Base-by-base conservation (phyloP, 257 asterid species). In the Osmanthus fragrans region DNA sequence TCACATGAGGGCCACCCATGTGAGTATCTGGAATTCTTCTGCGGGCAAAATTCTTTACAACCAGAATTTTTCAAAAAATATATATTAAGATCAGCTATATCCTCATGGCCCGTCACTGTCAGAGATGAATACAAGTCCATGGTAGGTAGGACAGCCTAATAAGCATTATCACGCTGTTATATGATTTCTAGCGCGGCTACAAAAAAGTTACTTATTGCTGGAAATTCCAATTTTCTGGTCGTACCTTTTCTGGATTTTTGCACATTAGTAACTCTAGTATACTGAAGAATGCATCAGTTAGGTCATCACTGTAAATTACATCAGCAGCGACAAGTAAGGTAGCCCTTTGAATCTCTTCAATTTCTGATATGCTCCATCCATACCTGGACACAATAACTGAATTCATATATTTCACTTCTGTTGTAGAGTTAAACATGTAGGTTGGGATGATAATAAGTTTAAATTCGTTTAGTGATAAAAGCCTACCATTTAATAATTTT, bases 251-350 rank as follows among this genome's bases (percentile, higher is more conserved):
- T 0, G 87, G 86, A 77, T 72, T 45, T 77, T 78, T 70, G 19
- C 89, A 90, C 97, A 93, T 91, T 76, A 95, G 78, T 74, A 80
- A 82, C 87, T 79, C 83, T 71, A 89, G 54, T 32, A 83, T 78
- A 79, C 81, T 73, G 86, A 95, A 95, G 79, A 95, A 88, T 70
- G 97, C 96, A 82, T 90, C 91, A 12, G 99, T 93, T 71, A 95
- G 84, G 73, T 90, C 96, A 82, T 93, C 92, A 27, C 88, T 86
- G 76, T 95, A 95, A 76, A 95, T 95, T 21, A 95, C 97, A 86
- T 95, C 99, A 66, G 98, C 99, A 79, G 99, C 99, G 27, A 95
- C 84, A 83, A 95, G 84, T 86, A 95, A 74, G 73, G 97, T 79
- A 89, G 96, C 90, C 70, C 86, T 89, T 78, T 81, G 86, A 76